Evolutionary conservation across 2,329 filamentous ascomycete genomes (phyloP).

Genomic region (Diaporthe eres): DNA sequence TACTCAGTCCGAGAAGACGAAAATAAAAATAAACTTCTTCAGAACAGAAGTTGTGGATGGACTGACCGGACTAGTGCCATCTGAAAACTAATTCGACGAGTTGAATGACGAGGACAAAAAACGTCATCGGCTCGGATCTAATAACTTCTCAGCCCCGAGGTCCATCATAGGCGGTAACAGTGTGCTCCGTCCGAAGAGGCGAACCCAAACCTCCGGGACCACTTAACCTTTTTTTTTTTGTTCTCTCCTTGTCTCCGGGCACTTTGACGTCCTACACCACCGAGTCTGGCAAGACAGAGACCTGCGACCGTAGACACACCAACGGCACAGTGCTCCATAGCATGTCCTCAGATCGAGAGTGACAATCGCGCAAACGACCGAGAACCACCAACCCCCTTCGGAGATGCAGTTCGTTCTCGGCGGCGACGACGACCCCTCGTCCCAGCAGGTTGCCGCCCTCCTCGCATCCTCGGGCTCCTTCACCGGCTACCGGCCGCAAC

Average conservation of each 20-base stretch:
- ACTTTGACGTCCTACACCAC: not conserved
- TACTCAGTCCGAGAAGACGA: not conserved
- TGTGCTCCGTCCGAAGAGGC: conserved; percentile 25
- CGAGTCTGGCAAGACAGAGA: conserved; percentile 7
- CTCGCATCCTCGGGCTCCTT: conserved; percentile 70
- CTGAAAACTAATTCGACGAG: conserved; percentile 5
- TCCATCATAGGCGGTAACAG: conserved; percentile 15
- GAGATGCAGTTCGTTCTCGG: conserved; percentile 41
- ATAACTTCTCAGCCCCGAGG: conserved; percentile 13
- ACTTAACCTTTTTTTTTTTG: not conserved
- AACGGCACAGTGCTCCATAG: conserved; percentile 18
- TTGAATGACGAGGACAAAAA: conserved; percentile 20
- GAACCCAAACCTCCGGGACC: conserved; percentile 12
- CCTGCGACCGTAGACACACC: not conserved
- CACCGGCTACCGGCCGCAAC: conserved; percentile 66
- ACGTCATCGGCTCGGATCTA: conserved; percentile 36
- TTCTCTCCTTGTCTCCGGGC: not conserved
- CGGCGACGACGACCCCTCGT: conserved; percentile 30
- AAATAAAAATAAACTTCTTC: not conserved
- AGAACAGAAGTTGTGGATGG: conserved; percentile 5
- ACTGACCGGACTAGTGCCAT: not conserved
- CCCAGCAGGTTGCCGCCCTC: conserved; percentile 36
- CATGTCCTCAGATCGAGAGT: conserved; percentile 32
- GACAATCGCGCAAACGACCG: conserved; percentile 30
- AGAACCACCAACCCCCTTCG: conserved; percentile 9